Base-by-base conservation (phyloP, 208 protist species). In the Trypanosoma boissoni region DNA sequence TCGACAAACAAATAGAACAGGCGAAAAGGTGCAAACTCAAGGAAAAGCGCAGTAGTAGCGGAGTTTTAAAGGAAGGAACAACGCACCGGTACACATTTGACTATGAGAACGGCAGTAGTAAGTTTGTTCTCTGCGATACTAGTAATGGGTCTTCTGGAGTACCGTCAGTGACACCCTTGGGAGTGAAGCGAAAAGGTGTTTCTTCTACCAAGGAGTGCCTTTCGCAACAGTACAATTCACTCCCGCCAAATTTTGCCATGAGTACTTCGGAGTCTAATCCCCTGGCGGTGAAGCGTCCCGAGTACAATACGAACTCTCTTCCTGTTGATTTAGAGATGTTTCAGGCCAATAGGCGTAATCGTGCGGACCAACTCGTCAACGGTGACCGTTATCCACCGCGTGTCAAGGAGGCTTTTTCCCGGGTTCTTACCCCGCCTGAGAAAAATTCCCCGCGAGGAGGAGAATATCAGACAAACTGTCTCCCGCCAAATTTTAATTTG, bases 1-100 rank as follows among this genome's bases (percentile, higher is more conserved):
- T 91, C 7, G 88, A 92, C 55, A 64, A 61, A 20, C 88, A 92
- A 64, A 80, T 88, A n/a, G 64, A 42, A 29, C 78, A 88, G 34
- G 42, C 60, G 14, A 71, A 59, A 48, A 39, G 49, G 21, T 58
- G 31, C 2, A 73, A 66, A 42, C 8, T 29, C 9, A 44, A 60
- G 42, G 39, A 48, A 49, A 59, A 62, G 27, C 54, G 31, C 24
- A 59, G 20, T 51, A 69, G 45, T 64, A 49, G 20, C 68, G 29
- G 3, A 24, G 3, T 53, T 6, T 18, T 14, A 14, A 20, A 23
- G 14, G 49, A 39, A 20, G n/a, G 56, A 18, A 51, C 67, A 20
- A 44, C 68, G 0, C 46, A 72, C 0, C 76, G 62, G 3, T 86
- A 85, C 70, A 78, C 58, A n/a, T 74, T 86, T 36, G 67, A 52